Conservation (phyloP, 179 eudicot species). For the Beta lomatogona region DNA sequence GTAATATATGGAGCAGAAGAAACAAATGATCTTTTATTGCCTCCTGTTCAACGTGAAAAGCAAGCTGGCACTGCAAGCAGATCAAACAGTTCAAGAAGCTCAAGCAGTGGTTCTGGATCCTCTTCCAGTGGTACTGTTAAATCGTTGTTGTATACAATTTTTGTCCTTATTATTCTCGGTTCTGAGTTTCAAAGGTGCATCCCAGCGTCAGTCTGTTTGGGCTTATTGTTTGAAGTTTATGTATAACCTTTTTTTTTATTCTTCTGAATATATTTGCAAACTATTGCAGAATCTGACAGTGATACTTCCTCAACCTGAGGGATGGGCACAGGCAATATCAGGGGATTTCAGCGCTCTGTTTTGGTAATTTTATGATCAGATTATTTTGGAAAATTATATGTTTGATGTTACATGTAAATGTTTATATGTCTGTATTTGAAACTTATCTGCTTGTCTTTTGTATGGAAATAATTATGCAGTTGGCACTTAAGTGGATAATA, state of each 20-base stretch:
- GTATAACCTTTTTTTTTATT: constrained; percentile 7
- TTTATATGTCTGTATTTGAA: background rate
- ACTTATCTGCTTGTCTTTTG: background rate
- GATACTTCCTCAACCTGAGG: constrained; percentile 53
- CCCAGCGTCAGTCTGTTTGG: background rate
- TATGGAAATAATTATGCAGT: too few species aligned
- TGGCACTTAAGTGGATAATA: background rate
- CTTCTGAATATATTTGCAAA: background rate
- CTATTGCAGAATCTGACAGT: constrained; percentile 59
- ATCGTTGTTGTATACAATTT: constrained; percentile 4
- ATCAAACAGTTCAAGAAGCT: constrained; percentile 46
- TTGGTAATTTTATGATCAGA: constrained; percentile 19
- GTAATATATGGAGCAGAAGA: constrained; percentile 39
- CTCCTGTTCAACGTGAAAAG: constrained; percentile 33
- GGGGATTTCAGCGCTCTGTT: constrained; percentile 8
- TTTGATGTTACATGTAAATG: background rate
- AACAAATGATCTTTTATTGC: constrained; percentile 36
- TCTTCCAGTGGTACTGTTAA: constrained; percentile 45
- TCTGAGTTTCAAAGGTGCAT: background rate
- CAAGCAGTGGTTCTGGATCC: constrained; percentile 51
- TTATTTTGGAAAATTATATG: background rate
- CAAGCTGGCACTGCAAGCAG: constrained; percentile 28
- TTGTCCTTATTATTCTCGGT: background rate
- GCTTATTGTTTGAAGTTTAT: background rate
- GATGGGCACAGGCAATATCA: constrained; percentile 32